Evolutionary conservation across 2,329 filamentous ascomycete species (phyloP).

Genomic region (Trichophyton benhamiae): DNA sequence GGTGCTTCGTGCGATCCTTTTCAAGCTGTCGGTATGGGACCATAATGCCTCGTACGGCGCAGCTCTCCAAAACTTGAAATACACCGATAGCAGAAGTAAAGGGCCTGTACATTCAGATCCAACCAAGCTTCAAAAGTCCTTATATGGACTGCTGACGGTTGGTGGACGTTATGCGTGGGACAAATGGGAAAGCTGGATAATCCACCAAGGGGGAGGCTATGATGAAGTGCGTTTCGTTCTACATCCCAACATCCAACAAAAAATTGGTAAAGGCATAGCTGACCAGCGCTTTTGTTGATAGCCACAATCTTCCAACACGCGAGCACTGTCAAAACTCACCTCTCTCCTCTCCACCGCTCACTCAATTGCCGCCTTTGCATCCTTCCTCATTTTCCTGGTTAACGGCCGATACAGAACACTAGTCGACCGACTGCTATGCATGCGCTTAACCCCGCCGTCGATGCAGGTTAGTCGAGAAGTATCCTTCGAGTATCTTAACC

Average conservation of each 20-base stretch:
- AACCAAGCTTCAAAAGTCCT: slow-evolving; percentile 65
- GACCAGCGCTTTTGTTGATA: neutral
- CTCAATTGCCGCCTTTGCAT: slow-evolving; percentile 67
- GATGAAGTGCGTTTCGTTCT: slow-evolving; percentile 36
- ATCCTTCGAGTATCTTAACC: slow-evolving; percentile 93
- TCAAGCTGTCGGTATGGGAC: slow-evolving; percentile 95
- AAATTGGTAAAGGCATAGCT: neutral
- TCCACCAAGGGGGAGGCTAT: slow-evolving; percentile 64
- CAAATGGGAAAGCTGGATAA: slow-evolving; percentile 79
- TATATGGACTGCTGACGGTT: slow-evolving; percentile 77
- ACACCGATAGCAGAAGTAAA: slow-evolving; percentile 64
- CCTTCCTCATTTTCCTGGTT: slow-evolving; percentile 80
- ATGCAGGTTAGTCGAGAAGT: slow-evolving; percentile 82
- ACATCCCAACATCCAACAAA: neutral
- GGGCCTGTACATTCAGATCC: slow-evolving; percentile 56
- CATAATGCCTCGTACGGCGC: slow-evolving; percentile 92
- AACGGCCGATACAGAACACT: slow-evolving; percentile 87
- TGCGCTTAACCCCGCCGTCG: slow-evolving; percentile 74
- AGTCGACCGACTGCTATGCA: slow-evolving; percentile 68
- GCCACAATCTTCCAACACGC: slow-evolving; percentile 37
- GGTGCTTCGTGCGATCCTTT: slow-evolving; percentile 62
- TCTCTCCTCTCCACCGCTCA: slow-evolving; percentile 59
- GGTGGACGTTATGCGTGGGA: slow-evolving; percentile 82
- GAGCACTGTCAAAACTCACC: slow-evolving; percentile 55
- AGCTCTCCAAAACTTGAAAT: slow-evolving; percentile 78